Base-by-base conservation (phyloP, 1,139 yeast species). In the Yamadazyma atmosphaerica region DNA sequence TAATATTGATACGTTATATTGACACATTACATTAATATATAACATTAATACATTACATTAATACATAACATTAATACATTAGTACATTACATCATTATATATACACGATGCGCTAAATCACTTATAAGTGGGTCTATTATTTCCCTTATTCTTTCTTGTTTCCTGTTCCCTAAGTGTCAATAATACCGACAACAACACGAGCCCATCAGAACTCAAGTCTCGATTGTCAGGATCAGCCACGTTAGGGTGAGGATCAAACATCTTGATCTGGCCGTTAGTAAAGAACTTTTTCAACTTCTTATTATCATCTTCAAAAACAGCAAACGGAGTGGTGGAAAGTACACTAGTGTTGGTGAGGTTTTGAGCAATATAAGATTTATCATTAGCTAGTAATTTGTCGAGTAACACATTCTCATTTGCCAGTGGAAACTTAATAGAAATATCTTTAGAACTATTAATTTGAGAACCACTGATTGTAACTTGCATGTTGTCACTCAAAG, bases 151-250 rank as follows among this genome's bases (percentile, higher is more conserved):
- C 45, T 69, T 69, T 32, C 70, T 48, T 17, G 52, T 52, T 43
- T 69, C 74, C 45, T 65, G 74, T 39, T 68, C 74, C 32, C 72
- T 43, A 38, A 69, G 53, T 4, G 65, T 63, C 39, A 68, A 48
- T 43, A 68, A 43, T 6, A 68, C 50, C 33, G 65, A 56, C n/a
- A 55, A 44, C 23, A 68, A 35, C 18, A 63, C 56, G 41, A 61
- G 43, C 24, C 61, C 56, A 25, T 58, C 59, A 10, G 53, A 55
- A 38, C 54, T 50, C 8, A 58, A 28, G n/a, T n/a, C 21, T 14
- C 16, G 35, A 11, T 36, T 37, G 4, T n/a, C n/a, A n/a, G n/a
- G n/a, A n/a, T n/a, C n/a, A n/a, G 16, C 28, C 9, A 19, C 34
- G 2, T 15, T 22, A 6, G 36, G 39, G 17, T 28, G 31, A 25